These are phyloP conservation scores for Tremella yokohamensis DNA, from an alignment of 768 basidiomycete genomes.

Conservation along the genomic window DNA sequence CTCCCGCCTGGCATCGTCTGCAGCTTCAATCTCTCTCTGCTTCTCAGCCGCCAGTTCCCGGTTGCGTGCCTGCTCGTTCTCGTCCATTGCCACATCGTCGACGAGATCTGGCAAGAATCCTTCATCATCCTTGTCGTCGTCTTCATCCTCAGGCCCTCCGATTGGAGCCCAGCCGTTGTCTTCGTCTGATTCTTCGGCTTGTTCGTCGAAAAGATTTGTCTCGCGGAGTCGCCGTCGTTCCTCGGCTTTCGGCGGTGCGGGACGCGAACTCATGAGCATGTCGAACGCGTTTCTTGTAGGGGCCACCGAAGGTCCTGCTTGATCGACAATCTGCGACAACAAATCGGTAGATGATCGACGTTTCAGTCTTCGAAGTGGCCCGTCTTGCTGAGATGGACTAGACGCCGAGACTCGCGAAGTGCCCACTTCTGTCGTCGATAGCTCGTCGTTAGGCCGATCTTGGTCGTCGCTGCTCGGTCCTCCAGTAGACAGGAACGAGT, in stretches of 20 bases:
- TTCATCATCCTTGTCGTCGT: constrained; percentile 38
- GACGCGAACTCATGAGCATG: constrained; percentile 21
- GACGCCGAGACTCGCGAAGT: not conserved
- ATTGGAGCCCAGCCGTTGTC: constrained; percentile 38
- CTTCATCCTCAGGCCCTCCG: constrained; percentile 26
- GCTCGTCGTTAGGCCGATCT: no score
- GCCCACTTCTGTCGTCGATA: no score
- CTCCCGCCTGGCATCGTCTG: constrained; percentile 36
- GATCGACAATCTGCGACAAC: no score
- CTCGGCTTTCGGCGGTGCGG: not conserved
- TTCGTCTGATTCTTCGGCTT: constrained; percentile 48
- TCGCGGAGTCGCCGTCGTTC: not conserved
- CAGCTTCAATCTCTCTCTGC: constrained; percentile 31
- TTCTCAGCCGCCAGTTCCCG: constrained; percentile 37
- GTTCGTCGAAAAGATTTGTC: constrained; percentile 32
- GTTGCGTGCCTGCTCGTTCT: constrained; percentile 28
- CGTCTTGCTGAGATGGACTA: not conserved
- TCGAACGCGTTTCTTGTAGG: constrained; percentile 19
- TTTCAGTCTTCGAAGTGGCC: constrained; percentile 3
- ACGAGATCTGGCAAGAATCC: constrained; percentile 33
- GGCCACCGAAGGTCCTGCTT: not conserved
- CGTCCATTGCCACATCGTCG: constrained; percentile 35
- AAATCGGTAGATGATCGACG: constrained; percentile 4
- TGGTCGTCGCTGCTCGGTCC: no score
- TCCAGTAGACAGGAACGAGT: not conserved